Conservation (phyloP, 495 filamentous ascomycete species). For the Tuber magnatum region DNA sequence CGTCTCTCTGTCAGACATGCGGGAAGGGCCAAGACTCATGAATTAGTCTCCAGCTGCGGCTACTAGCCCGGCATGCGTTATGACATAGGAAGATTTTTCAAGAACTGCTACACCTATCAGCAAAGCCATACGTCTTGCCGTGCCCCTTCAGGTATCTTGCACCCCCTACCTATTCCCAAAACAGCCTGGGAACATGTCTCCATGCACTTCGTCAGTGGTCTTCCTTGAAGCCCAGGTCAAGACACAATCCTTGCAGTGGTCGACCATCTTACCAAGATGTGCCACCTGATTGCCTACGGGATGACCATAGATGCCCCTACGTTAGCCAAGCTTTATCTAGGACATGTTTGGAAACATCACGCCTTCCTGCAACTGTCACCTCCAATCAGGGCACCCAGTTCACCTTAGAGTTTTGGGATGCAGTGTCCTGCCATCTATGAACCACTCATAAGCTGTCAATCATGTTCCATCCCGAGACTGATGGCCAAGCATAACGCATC, state of each 20-base stretch:
- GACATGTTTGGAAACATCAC: constrained; percentile 9
- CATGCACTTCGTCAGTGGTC: constrained; percentile 18
- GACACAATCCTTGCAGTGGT: constrained; percentile 24
- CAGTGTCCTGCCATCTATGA: background rate
- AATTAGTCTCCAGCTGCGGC: background rate
- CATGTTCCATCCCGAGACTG: constrained; percentile 29
- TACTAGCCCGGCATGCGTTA: constrained; percentile 5
- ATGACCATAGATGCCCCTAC: background rate
- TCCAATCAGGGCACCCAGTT: constrained; percentile 10
- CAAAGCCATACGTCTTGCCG: background rate
- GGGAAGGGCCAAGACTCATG: constrained; percentile 12
- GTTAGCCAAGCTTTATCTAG: constrained; percentile 7
- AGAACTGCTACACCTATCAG: constrained; percentile 21
- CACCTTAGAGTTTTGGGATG: constrained; percentile 9
- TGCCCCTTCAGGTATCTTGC: constrained; percentile 17
- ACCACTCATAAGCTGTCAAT: background rate
- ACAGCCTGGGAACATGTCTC: constrained; percentile 8
- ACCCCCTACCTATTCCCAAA: constrained; percentile 23
- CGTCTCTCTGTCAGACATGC: too few relatives aligned
- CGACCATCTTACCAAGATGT: constrained; percentile 8
- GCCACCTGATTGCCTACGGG: constrained; percentile 11
- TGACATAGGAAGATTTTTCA: background rate
- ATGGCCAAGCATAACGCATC: constrained; percentile 34
- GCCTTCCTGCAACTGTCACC: constrained; percentile 2
- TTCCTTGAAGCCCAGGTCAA: constrained; percentile 14